Evolutionary conservation across 495 filamentous ascomycete genomes (phyloP), one percentile per base, ranked within the genome.

Genomic region (Schizothecium vesticola): DNA sequence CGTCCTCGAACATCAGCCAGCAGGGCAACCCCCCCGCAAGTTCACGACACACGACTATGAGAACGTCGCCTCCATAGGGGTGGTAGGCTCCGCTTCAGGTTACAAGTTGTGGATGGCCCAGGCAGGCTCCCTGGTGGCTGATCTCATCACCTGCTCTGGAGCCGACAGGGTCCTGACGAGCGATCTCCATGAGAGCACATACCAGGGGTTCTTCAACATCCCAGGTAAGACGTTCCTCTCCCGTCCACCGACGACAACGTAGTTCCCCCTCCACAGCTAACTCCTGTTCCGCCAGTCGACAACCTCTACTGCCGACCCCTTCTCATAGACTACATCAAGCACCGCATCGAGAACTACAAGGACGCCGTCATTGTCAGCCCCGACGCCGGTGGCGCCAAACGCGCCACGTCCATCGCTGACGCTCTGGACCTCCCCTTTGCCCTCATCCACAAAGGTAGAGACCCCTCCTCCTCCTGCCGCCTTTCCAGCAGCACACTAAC

Each of bases 41-140:
- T 87, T 80, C 67, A 86, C 83, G 13, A 83, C 85, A 19, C 85
- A 88, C 68, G 85, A 90, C 71, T 81, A 83, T 63, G 85, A 89
- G 56, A 86, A 85, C 59, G 81, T 80, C n/a, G 80, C 80, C 43
- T 75, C 83, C 55, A 71, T 82, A 36, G 80, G 80, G 31, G 78
- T 82, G 55, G 93, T 97, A 77, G 83, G 90, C 73, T 87, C 92
- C 1, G 91, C 91, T 67, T 90, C 93, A 3, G 94, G 94, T 11
- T 98, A 98, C 75, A 96, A 94, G 80, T 91, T 96, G 81, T 98
- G 95, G 95, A 92, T 97, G 70, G 95, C 95, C 26, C 95, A 97
- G 80, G 91, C 95, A 33, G 95, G 95, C 61, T 97, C 94, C 26
- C 86, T 99, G 68, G 90, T 98, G 31, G 95, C 95, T 19, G 92